Base-by-base conservation (phyloP, 2,329 filamentous ascomycete species). In the Colletotrichum sp. region DNA sequence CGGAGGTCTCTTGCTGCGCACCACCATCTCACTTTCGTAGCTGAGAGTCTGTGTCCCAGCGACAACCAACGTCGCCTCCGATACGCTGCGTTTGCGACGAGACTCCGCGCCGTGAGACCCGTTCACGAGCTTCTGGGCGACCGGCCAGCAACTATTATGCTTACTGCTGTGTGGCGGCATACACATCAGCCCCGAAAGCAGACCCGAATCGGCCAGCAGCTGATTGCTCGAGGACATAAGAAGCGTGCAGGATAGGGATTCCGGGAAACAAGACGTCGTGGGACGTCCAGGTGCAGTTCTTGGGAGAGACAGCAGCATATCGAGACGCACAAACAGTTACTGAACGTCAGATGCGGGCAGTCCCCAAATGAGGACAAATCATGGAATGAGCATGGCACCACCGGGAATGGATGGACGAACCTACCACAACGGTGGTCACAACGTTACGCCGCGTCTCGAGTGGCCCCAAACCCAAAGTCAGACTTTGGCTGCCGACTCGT, bases 321-420 rank as follows among this genome's bases (percentile, higher is more conserved):
- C 13, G 39, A 39, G 30, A 65, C 66, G 71, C 66, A 71, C 30
- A 34, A 16, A 34, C 13, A 24, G 75, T 60, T 32, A 30, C 65
- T 16, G 44, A 66, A 71, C 52, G 60, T 71, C 66, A 75, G 67
- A 76, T 76, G 75, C 71, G 72, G 75, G 75, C 66, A 30, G 32
- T 59, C 24, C 65, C 66, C 81, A 81, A 78, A 84, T 85, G 83
- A 83, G 83, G 83, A 83, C 81, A 78, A 84, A 84, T 82, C 83
- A 85, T 86, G 86, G 85, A 82, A 86, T 88, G 85, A 88, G 83
- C 81, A 84, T 86, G 82, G 82, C 85, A 78, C 84, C 86, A 77
- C 83, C 84, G 79, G 85, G 85, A 79, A 89, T 89, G 87, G 87
- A 89, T 80, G 85, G 84, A 82, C 85, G 82, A 79, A 80, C 82